phyloP scores from a whole-genome alignment of 2,329 filamentous ascomycete species.

The Aschersonia sp. region DNA sequence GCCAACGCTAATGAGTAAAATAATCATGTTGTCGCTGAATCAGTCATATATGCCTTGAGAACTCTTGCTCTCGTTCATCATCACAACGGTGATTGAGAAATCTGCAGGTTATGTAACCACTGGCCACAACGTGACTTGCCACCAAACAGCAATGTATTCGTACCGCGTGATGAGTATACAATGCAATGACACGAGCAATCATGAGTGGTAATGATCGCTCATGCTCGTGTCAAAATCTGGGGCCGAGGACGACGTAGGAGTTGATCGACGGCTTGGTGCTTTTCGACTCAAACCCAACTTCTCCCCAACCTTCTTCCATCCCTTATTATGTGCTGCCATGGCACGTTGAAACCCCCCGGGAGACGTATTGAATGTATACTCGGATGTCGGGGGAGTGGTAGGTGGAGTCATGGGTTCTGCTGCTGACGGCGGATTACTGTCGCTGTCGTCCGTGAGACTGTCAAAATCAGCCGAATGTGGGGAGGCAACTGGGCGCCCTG shows the following conservation, averaged over 20 bases:
- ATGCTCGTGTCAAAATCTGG: slow-evolving; percentile 19
- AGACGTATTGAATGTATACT: slow-evolving; percentile 36
- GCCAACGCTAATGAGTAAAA: slow-evolving; percentile 2
- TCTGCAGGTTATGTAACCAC: not conserved
- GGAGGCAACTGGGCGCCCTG: slow-evolving; percentile 21
- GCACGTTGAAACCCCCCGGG: slow-evolving; percentile 39
- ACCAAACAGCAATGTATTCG: no score
- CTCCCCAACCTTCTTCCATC: slow-evolving; percentile 51
- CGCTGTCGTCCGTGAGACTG: slow-evolving; percentile 49
- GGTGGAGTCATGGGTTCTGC: slow-evolving; percentile 60
- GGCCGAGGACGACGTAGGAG: slow-evolving; percentile 25
- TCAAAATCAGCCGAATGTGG: slow-evolving; percentile 33
- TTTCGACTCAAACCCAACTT: slow-evolving; percentile 45
- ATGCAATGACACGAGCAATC: not conserved
- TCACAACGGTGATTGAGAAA: no score
- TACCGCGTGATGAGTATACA: no score
- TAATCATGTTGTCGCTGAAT: not conserved
- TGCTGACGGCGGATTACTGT: slow-evolving; percentile 38
- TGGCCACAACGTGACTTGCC: not conserved
- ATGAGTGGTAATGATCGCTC: not conserved
- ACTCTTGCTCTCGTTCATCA: slow-evolving; percentile 1
- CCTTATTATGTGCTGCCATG: slow-evolving; percentile 37
- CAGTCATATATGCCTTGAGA: not conserved
- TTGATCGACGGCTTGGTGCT: slow-evolving; percentile 26
- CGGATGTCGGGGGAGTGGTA: slow-evolving; percentile 51